These are phyloP conservation scores for Ustilago trichophora DNA, from an alignment of 1,284 basidiomycete genomes.

Conservation along the genomic window DNA sequence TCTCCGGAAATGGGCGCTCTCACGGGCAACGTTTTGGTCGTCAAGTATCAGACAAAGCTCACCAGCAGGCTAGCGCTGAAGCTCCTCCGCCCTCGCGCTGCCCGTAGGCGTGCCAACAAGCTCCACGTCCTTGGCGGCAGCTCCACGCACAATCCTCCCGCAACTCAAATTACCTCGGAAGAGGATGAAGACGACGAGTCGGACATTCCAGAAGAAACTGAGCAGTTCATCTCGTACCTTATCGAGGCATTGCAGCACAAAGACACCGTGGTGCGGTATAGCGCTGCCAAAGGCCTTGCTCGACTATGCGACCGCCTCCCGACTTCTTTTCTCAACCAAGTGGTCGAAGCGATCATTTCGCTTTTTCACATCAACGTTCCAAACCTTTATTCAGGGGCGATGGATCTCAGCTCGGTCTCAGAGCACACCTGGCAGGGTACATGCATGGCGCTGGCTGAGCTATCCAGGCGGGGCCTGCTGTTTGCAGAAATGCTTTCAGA, in stretches of 20 bases:
- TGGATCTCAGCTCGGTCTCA: slow-evolving; percentile 72
- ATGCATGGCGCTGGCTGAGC: slow-evolving; percentile 89
- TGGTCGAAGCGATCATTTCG: slow-evolving; percentile 80
- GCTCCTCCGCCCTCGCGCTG: slow-evolving; percentile 41
- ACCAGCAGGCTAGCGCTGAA: slow-evolving; percentile 56
- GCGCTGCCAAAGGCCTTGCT: slow-evolving; percentile 90
- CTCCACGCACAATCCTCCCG: no score
- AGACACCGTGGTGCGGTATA: slow-evolving; percentile 96
- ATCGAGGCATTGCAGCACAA: slow-evolving; percentile 84
- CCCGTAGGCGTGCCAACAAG: slow-evolving; percentile 19
- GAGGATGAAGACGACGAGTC: slow-evolving; percentile 68
- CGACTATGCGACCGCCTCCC: slow-evolving; percentile 85
- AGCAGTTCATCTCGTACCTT: slow-evolving; percentile 78
- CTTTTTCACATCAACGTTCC: slow-evolving; percentile 74
- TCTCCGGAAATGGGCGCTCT: slow-evolving; percentile 63
- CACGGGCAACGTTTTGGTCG: slow-evolving; percentile 42
- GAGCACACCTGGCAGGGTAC: slow-evolving; percentile 96
- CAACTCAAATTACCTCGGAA: neutral
- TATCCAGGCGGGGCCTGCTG: slow-evolving; percentile 79
- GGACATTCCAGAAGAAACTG: slow-evolving; percentile 84
- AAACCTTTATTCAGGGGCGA: slow-evolving; percentile 72
- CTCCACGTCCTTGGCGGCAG: slow-evolving; percentile 13
- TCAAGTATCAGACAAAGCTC: slow-evolving; percentile 62
- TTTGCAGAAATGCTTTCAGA: slow-evolving; percentile 38
- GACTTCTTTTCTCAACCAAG: slow-evolving; percentile 77